Evolutionary conservation across 2,329 filamentous ascomycete genomes (phyloP).

Genomic region (Scedosporium boydii): DNA sequence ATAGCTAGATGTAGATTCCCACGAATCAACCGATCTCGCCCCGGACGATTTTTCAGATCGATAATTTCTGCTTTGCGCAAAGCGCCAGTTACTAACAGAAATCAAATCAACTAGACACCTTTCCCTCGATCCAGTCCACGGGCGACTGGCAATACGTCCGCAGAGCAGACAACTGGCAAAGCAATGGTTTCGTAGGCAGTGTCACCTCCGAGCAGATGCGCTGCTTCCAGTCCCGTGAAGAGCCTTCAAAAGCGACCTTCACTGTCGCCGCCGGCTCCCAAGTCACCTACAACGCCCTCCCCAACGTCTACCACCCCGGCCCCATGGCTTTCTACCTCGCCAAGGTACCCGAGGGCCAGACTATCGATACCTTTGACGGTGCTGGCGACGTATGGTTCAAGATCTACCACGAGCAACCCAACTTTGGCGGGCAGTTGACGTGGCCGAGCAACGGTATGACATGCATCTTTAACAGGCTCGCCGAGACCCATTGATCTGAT

Average conservation of each 20-base stretch:
- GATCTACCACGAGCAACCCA: constrained; percentile 19
- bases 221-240: constrained; percentile 14
- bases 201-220: constrained; percentile 18
- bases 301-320: constrained; percentile 27
- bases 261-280: constrained; percentile 27
- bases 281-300: constrained; percentile 27
- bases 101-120: constrained; percentile 10
- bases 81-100: not conserved
- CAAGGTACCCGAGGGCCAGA: constrained; percentile 23
- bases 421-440: constrained; percentile 8
- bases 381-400: constrained; percentile 27
- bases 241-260: not conserved
- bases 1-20: not conserved
- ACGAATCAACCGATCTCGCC: not conserved
- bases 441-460: constrained; percentile 9
- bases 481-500: not conserved
- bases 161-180: constrained; percentile 14
- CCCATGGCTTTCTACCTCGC: constrained; percentile 27
- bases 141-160: constrained; percentile 14
- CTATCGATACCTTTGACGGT: constrained; percentile 21
- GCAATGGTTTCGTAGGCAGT: constrained; percentile 16
- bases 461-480: too few species aligned
- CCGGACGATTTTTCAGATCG: too few species aligned
- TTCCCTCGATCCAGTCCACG: constrained; percentile 10
- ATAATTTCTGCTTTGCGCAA: not conserved